Base-by-base conservation (phyloP, 148 eudicot genomes). In the Vaccinium vitisidaea region DNA sequence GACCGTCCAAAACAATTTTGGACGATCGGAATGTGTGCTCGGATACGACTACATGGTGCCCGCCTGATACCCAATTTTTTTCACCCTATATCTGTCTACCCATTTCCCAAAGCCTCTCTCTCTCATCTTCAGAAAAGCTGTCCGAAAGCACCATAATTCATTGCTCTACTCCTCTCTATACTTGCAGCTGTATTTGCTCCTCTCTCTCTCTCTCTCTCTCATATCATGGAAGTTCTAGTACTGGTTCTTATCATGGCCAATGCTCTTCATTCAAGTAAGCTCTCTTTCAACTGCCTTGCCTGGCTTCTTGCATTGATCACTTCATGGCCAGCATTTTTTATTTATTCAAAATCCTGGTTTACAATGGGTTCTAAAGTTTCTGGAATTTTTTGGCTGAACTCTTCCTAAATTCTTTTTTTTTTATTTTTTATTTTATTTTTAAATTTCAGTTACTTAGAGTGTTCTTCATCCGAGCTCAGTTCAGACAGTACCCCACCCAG, bases 181-280 rank as follows among this genome's bases (percentile, higher is more conserved):
- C 46, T 43, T 43, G 46, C 46, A 43, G 46, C 46, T 43, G 46
- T 43, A 6, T 69, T 75, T 53, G 36, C 79, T 32, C 36, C 80
- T 7, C 49, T 12, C 6, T 80, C 30, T 77, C n/a, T 7, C 12
- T 69, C 75, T 67, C 73, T 27, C 73, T 27, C 73, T 67, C 36
- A 5, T 14, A 8, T 50, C 23, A 87, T 87, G 89, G 86, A 84
- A 77, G 81, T 30, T 70, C 46, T 81, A 77, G 39, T 81, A 77
- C 27, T 82, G 32, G 55, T 88, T 27, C 92, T 93, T 27, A 32
- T 93, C 80, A 84, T 93, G 76, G 84, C 92, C 69, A 88, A 88
- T 86, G 91, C 89, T 87, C 86, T 87, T 61, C 84, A 88, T 87
- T 88, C 95, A 61, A 89, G 95, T 91, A 90, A 90, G 90, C 87